Evolutionary conservation across 441 rosid genomes (phyloP), one percentile per base, ranked within the genome.

Genomic region (Metrosideros polymorpha): DNA sequence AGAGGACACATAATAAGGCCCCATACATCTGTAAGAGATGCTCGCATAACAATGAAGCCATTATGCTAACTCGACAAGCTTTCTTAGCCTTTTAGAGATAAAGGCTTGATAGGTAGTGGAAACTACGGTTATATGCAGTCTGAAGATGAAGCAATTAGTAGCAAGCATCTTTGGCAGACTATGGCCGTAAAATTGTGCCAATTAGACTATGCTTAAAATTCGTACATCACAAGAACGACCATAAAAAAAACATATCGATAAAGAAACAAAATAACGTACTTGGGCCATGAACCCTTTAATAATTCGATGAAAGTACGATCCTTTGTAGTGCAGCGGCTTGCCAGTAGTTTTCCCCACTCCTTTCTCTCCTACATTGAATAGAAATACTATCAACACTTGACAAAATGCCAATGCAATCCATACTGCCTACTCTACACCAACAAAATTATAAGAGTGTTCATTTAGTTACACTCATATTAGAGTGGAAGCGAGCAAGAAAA

Each of bases 241-340:
- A 22, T 6, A 17, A 22, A 22, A 55, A 55, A 55, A 56, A 56
- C 12, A 27, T 6, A 29, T 27, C 4, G 6, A 45, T 30, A 32
- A 51, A 83, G 83, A 66, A 86, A 89, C 66, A 86, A 42, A 84
- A 84, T 55, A 52, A 85, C 95, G 51, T 94, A 96, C 99, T 89
- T 96, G 99, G 83, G 98, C 98, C 99, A 98, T 96, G 91, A 96
- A 98, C 85, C 99, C 98, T 90, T 89, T 93, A 59, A 98, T 96
- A 85, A 98, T 88, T 87, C 99, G 99, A 91, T 98, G 99, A 88
- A 96, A 94, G 87, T 82, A 88, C 7, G 98, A 89, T 88, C 98
- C 99, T 91, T 98, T 96, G 90, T 91, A 96, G 85, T 94, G 98
- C 88, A 98, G 89, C 91, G 96, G 96, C 90, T 94, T 98, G 83